Evolutionary conservation across 148 eudicot genomes (phyloP).

Genomic region (Silene latifolia): DNA sequence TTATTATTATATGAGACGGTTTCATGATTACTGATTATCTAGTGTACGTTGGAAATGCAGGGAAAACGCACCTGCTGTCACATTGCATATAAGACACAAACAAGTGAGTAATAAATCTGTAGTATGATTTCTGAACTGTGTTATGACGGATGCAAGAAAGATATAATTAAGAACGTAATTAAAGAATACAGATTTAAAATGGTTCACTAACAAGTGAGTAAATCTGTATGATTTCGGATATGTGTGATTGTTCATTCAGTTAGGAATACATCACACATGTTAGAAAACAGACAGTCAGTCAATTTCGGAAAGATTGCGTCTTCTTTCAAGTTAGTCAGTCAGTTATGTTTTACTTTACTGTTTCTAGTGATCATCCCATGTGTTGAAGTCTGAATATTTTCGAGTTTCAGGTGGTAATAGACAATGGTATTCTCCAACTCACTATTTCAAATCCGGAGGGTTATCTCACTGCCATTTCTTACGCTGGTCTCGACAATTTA

Average conservation of each 20-base stretch:
- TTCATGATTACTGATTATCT: too few species aligned
- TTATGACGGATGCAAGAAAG: too few species aligned
- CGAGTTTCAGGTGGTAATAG: slow-evolving; percentile 40
- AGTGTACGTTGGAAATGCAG: slow-evolving; percentile 18
- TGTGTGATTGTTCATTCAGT: too few species aligned
- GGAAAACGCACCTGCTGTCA: slow-evolving; percentile 17
- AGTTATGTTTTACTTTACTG: neutral
- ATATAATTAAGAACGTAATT: too few species aligned
- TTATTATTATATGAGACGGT: too few species aligned
- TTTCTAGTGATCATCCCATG: neutral
- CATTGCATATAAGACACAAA: slow-evolving; percentile 17
- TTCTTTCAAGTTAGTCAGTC: too few species aligned
- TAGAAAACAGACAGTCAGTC: too few species aligned
- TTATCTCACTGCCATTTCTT: slow-evolving; percentile 36
- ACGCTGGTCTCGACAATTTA: slow-evolving; percentile 34
- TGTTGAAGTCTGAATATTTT: neutral
- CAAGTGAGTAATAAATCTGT: slow-evolving; percentile 21
- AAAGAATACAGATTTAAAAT: too few species aligned
- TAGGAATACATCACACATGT: neutral
- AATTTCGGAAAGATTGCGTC: too few species aligned
- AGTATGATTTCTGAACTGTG: too few species aligned
- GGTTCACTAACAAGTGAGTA: slow-evolving; percentile 20
- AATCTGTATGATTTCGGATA: too few species aligned
- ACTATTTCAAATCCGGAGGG: slow-evolving; percentile 44
- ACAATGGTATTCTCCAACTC: slow-evolving; percentile 43